Conservation (phyloP, 306 rosid species). For the Trifolium repens region DNA sequence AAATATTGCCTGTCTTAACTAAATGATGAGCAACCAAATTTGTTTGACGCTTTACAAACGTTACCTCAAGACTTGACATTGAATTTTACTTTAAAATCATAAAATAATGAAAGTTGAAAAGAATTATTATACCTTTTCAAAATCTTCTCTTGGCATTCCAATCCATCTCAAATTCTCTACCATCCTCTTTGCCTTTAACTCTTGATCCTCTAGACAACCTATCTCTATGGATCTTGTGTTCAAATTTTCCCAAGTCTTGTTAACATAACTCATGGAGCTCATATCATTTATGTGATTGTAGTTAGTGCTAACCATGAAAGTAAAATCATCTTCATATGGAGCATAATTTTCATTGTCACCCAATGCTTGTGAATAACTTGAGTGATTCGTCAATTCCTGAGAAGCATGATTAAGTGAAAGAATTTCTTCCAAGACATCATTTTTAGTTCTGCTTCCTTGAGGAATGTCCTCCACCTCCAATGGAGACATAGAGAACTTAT, state of each 20-base stretch:
- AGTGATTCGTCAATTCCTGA: conserved; percentile 64
- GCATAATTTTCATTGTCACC: conserved; percentile 51
- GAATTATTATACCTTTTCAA: conserved; percentile 62
- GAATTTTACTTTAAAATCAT: not conserved
- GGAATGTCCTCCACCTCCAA: conserved; percentile 77
- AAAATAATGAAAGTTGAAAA: not conserved
- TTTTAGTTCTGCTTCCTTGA: conserved; percentile 52
- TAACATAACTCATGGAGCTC: conserved; percentile 50
- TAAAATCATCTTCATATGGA: conserved; percentile 55
- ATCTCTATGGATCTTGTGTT: conserved; percentile 56
- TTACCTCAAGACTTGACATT: too few species aligned
- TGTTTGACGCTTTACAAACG: too few species aligned
- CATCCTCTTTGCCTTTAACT: conserved; percentile 54
- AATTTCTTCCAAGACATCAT: conserved; percentile 82
- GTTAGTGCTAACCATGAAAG: conserved; percentile 61
- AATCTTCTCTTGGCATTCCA: conserved; percentile 71
- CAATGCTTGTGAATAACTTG: conserved; percentile 47
- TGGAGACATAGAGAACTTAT: conserved; percentile 75
- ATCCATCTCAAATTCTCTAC: conserved; percentile 89
- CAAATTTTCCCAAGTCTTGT: conserved; percentile 65
- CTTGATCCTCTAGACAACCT: conserved; percentile 55
- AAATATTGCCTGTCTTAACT: too few species aligned
- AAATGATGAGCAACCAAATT: too few species aligned
- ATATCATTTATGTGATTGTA: conserved; percentile 42
- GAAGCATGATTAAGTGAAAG: conserved; percentile 86